A percentile compares a stretch with the other conserved stretches of the same genome.
Evolutionary conservation across 2,329 filamentous ascomycete genomes (phyloP).

Genomic region (Calonectria pseudoturangicola): DNA sequence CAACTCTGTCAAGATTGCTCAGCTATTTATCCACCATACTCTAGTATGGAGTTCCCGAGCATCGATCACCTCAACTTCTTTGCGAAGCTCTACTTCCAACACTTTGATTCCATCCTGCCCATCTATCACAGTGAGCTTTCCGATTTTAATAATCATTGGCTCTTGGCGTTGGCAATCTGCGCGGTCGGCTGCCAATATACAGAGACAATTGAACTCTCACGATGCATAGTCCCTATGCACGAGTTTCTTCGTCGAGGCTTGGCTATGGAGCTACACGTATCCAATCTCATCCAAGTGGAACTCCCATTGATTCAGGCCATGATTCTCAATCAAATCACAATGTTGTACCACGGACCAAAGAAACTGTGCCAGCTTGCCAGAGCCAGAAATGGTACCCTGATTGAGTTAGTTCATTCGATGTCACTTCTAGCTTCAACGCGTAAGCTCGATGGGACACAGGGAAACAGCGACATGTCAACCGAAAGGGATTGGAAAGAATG

Average conservation of each 20-base stretch:
- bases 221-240: conserved; percentile 49
- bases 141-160: conserved; percentile 44
- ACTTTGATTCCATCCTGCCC: conserved; percentile 58
- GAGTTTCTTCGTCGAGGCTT: conserved; percentile 50
- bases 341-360: conserved; percentile 32
- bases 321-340: conserved; percentile 42
- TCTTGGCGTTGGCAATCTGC: conserved; percentile 49
- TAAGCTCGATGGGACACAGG: neutral
- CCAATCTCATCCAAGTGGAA: neutral
- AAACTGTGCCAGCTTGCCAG: conserved; percentile 1
- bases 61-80: conserved; percentile 56
- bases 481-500: conserved; percentile 28
- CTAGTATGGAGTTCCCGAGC: conserved; percentile 50
- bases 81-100: conserved; percentile 56
- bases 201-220: conserved; percentile 45
- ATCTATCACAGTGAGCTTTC: conserved; percentile 52
- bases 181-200: conserved; percentile 53
- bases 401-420: conserved; percentile 14
- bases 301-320: conserved; percentile 39
- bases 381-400: neutral
- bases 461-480: neutral
- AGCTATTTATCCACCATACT: conserved; percentile 25
- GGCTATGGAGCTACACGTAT: conserved; percentile 8
- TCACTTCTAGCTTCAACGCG: conserved; percentile 1
- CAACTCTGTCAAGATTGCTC: conserved; percentile 33